Evolutionary conservation across 2,329 filamentous ascomycete species (phyloP).

Genomic region (Colletotrichum scovillei): DNA sequence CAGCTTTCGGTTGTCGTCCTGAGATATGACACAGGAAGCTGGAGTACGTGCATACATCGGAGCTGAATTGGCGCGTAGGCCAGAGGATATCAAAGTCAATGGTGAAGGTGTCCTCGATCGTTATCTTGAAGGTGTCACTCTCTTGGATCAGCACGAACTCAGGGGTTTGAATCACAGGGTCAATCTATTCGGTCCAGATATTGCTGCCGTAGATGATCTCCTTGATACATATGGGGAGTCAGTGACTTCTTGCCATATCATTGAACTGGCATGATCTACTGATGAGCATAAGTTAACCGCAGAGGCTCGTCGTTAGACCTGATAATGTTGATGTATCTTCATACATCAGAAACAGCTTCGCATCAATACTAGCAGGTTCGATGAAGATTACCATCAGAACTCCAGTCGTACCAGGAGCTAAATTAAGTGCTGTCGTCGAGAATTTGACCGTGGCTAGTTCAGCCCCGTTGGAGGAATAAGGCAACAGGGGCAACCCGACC

Average conservation of each 20-base stretch:
- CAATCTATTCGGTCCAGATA: no score
- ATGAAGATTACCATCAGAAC: constrained; percentile 56
- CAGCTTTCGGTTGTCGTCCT: no score
- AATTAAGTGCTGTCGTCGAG: constrained; percentile 53
- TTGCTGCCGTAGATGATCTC: no score
- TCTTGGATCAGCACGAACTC: no score
- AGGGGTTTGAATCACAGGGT: no score
- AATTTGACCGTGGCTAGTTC: constrained; percentile 56
- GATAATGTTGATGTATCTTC: constrained; percentile 41
- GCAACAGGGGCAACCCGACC: constrained; percentile 52
- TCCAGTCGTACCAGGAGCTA: constrained; percentile 54
- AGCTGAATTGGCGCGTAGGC: constrained; percentile 57
- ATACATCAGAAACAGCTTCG: constrained; percentile 39
- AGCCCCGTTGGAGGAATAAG: constrained; percentile 40
- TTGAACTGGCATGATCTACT: constrained; percentile 45
- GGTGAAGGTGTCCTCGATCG: no score
- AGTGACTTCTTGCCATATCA: not conserved
- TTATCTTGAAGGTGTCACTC: no score
- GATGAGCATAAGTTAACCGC: constrained; percentile 39
- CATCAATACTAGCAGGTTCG: constrained; percentile 38
- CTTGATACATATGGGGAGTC: no score
- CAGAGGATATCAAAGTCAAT: constrained; percentile 35
- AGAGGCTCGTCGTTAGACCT: constrained; percentile 40
- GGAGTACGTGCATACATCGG: no score
- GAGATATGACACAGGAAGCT: no score